phyloP scores from a whole-genome alignment of 805 yeast species.

The Teunomyces stri region DNA sequence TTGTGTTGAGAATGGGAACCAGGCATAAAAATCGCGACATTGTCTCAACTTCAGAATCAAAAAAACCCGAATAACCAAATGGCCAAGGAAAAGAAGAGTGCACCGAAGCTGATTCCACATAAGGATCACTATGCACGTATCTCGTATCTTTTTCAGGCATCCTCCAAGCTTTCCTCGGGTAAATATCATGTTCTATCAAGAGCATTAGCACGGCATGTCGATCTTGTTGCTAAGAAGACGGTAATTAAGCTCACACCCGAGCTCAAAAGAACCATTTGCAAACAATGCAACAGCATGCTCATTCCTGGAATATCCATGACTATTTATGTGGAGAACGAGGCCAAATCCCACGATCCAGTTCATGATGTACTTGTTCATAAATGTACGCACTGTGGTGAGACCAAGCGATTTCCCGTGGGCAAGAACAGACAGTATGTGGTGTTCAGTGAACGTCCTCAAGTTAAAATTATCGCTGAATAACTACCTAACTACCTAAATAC shows the following conservation, averaged over 20 bases:
- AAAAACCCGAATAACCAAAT: not conserved
- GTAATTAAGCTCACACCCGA: constrained; percentile 63
- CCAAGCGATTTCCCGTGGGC: constrained; percentile 65
- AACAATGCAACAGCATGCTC: constrained; percentile 54
- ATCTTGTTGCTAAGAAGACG: constrained; percentile 62
- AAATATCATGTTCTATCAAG: constrained; percentile 49
- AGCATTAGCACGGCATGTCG: constrained; percentile 52
- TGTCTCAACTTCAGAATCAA: not conserved
- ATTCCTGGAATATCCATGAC: constrained; percentile 47
- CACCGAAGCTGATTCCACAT: constrained; percentile 45
- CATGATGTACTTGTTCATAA: constrained; percentile 48
- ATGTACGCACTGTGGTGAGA: constrained; percentile 53
- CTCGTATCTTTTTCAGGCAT: constrained; percentile 57
- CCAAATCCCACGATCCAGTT: constrained; percentile 25
- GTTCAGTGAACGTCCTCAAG: constrained; percentile 40
- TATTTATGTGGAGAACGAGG: constrained; percentile 41
- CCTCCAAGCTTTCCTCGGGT: constrained; percentile 36
- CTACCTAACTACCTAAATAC: not conserved
- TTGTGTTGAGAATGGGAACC: not conserved
- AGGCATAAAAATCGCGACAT: constrained; percentile 1
- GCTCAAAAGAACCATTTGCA: constrained; percentile 69
- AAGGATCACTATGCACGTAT: constrained; percentile 60
- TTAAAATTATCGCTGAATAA: constrained; percentile 1
- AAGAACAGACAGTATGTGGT: constrained; percentile 45
- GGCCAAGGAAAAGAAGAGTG: constrained; percentile 9